Conservation (phyloP, 495 filamentous ascomycete genomes). For the Penicillium bovifimosum region DNA sequence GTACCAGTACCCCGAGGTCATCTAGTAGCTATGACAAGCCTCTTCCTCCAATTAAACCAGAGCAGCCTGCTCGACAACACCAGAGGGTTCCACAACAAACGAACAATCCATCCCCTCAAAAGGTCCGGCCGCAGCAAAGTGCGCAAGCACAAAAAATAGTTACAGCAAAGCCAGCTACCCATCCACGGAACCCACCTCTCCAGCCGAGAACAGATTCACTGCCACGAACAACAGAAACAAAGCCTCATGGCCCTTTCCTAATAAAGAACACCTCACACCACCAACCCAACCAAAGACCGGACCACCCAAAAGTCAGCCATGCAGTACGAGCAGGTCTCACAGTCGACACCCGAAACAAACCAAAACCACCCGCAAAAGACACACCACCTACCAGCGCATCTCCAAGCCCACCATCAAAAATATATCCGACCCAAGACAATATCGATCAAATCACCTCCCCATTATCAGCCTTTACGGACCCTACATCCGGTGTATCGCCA, state of each 20-base stretch:
- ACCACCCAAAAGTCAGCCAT: background rate
- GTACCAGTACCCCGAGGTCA: constrained; percentile 15
- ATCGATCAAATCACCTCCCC: constrained; percentile 19
- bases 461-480: constrained; percentile 6
- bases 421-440: constrained; percentile 5
- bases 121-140: background rate
- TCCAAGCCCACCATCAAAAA: constrained; percentile 9
- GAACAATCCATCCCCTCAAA: background rate
- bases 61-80: background rate
- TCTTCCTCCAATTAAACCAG: constrained; percentile 17
- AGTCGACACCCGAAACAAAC: background rate
- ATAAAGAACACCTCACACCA: background rate
- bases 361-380: constrained; percentile 11
- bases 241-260: background rate
- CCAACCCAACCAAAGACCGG: background rate
- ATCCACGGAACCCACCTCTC: background rate
- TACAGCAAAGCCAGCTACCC: background rate
- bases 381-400: constrained; percentile 9
- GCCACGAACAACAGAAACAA: background rate
- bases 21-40: constrained; percentile 20
- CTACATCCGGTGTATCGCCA: constrained; percentile 3
- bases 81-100: background rate
- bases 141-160: background rate
- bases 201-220: constrained; percentile 1
- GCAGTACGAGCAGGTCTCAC: background rate